Conservation (phyloP, 2,329 filamentous ascomycete genomes). For the Botryosphaeria dothidea region DNA sequence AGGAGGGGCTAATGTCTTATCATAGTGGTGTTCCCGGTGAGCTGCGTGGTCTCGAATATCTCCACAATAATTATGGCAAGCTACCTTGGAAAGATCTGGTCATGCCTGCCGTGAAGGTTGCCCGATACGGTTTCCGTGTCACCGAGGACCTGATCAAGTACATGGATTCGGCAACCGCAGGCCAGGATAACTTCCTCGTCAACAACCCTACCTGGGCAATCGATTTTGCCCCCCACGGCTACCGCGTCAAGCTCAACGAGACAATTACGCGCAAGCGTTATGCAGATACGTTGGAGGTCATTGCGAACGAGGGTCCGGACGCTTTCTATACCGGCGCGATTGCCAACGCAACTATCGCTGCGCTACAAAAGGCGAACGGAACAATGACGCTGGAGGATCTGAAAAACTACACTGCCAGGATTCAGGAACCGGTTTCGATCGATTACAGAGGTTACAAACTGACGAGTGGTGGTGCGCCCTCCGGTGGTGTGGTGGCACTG, state of each 20-base stretch:
- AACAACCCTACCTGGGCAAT: slow-evolving; percentile 78
- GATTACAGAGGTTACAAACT: slow-evolving; percentile 67
- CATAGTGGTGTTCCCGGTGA: slow-evolving; percentile 69
- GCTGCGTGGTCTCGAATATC: slow-evolving; percentile 74
- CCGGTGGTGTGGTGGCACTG: slow-evolving; percentile 74
- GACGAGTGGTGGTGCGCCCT: slow-evolving; percentile 70
- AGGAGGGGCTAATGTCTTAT: neutral
- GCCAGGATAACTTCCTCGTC: slow-evolving; percentile 65
- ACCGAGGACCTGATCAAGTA: slow-evolving; percentile 73
- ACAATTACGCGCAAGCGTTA: slow-evolving; percentile 79
- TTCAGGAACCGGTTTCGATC: slow-evolving; percentile 60
- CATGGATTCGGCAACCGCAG: slow-evolving; percentile 59
- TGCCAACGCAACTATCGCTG: slow-evolving; percentile 70
- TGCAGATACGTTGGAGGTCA: slow-evolving; percentile 74
- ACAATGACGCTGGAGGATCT: slow-evolving; percentile 83
- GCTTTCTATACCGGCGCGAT: slow-evolving; percentile 74
- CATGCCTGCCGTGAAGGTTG: slow-evolving; percentile 71
- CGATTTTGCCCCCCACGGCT: slow-evolving; percentile 86
- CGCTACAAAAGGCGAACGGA: slow-evolving; percentile 70
- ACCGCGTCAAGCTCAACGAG: slow-evolving; percentile 69
- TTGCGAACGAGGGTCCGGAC: slow-evolving; percentile 71
- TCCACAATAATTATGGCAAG: slow-evolving; percentile 70
- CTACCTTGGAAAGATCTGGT: slow-evolving; percentile 63
- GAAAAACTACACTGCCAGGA: slow-evolving; percentile 67
- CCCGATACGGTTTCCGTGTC: slow-evolving; percentile 60